Percentiles rank a stretch among this genome's conserved stretches.
Conservation (phyloP, 805 yeast species). For the Teunomyces lycoperdinae region DNA sequence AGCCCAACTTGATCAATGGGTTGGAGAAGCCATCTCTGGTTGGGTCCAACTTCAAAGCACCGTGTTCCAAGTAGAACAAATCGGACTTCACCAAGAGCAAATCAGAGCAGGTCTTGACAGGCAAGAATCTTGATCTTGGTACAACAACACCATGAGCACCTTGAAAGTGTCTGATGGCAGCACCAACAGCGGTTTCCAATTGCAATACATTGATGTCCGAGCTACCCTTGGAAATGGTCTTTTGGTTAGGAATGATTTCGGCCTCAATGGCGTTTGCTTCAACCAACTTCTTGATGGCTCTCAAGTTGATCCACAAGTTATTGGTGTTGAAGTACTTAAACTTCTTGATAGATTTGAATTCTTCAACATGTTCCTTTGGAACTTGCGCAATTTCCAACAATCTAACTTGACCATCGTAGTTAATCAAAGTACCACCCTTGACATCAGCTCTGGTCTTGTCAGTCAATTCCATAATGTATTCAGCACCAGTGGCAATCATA, state of each 20-base stretch:
- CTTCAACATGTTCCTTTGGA: constrained; percentile 97
- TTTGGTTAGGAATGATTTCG: constrained; percentile 95
- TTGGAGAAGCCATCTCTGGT: constrained; percentile 86
- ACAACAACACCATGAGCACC: constrained; percentile 98
- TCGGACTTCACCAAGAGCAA: constrained; percentile 92
- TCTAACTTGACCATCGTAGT: constrained; percentile 92
- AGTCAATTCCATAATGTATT: constrained; percentile 97
- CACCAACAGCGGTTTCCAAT: constrained; percentile 98
- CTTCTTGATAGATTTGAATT: constrained; percentile 95
- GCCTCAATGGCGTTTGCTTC: constrained; percentile 77
- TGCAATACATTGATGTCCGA: constrained; percentile 83
- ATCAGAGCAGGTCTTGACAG: constrained; percentile 97
- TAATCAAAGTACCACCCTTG: constrained; percentile 97
- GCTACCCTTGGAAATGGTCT: constrained; percentile 75
- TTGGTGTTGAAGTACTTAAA: constrained; percentile 98
- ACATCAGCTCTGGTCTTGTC: constrained; percentile 99
- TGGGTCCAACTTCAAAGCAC: constrained; percentile 81
- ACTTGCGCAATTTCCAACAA: constrained; percentile 97
- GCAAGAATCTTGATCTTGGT: constrained; percentile 96
- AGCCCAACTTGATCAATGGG: constrained; percentile 93
- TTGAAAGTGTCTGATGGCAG: constrained; percentile 93
- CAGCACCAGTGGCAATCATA: constrained; percentile 88
- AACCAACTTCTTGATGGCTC: constrained; percentile 89
- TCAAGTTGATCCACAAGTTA: constrained; percentile 94
- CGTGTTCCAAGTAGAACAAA: constrained; percentile 85